Evolutionary conservation across 2,329 filamentous ascomycete genomes (phyloP), one percentile per base, ranked within the genome.

Genomic region (Diplodia scrobiculata): DNA sequence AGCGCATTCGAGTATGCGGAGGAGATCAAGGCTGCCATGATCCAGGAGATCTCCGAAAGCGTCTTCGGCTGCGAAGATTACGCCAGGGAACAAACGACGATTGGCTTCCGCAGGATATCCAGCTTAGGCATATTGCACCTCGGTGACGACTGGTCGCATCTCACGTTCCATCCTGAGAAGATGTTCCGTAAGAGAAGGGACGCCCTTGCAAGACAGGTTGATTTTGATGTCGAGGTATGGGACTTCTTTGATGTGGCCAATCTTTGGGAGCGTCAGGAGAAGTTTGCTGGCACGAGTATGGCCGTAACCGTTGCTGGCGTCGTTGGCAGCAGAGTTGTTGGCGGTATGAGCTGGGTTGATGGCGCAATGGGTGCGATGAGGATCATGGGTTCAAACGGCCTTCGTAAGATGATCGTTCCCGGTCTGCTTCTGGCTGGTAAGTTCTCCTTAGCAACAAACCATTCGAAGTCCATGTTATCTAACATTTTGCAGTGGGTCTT

Each of bases 121-220:
- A 89, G 92, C 70, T 84, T 98, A 1, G 95, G 95, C 29, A 82
- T 98, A 17, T 77, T 94, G 41, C 94, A 99, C 75, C 86, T 98
- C 5, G 94, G 94, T 10, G 88, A 95, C 71, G 90, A 94, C 72
- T 74, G 77, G 66, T 85, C 90, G 25, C 90, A 93, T 71, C 86
- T 97, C 53, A 91, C 87, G 70, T 97, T 99, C 87, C 87, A 90
- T 34, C 87, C 92, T 1, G 92, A 97, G 72, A 87, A 93, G 74
- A 98, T 99, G 95, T 99, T 98, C 83, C 88, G 87, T 67, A 88
- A 91, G 68, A 90, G 90, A 73, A 86, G 88, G 67, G 91, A 99
- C 76, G 86, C 87, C 1, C 81, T 97, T 48, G 92, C 91, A 5
- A 87, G 92, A 69, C 89, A 96, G 74, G 88, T 98, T 17, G 88